phyloP scores from a whole-genome alignment of 2,329 filamentous ascomycete genomes.

The Verticillium zaregamsianum region DNA sequence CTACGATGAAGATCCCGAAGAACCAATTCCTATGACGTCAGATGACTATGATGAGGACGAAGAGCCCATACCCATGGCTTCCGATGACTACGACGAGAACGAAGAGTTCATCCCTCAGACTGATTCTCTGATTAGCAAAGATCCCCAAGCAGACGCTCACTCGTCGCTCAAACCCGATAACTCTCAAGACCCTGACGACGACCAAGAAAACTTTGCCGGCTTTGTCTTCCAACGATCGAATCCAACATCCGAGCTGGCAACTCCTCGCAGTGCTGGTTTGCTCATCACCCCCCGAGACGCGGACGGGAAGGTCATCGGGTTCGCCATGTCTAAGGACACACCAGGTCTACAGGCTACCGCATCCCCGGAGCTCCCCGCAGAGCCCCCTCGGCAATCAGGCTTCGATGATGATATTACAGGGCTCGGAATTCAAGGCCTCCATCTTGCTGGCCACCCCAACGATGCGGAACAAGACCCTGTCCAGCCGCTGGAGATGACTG shows the following conservation, averaged over 20 bases:
- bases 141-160: conserved; percentile 19
- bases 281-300: conserved; percentile 51
- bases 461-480: background rate
- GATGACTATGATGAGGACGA: conserved; percentile 20
- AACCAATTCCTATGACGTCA: conserved; percentile 18
- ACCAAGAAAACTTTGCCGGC: conserved; percentile 58
- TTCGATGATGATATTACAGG: conserved; percentile 24
- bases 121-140: background rate
- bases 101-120: conserved; percentile 11
- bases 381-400: conserved; percentile 5
- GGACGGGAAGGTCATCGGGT: conserved; percentile 52
- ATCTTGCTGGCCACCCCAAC: background rate
- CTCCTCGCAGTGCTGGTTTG: conserved; percentile 43
- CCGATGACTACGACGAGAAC: conserved; percentile 18
- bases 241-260: conserved; percentile 44
- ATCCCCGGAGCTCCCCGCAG: conserved; percentile 1
- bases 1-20: conserved; percentile 22
- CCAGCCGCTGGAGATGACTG: conserved; percentile 4
- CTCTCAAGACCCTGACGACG: conserved; percentile 45
- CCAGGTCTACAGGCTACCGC: conserved; percentile 18
- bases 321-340: conserved; percentile 47
- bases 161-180: conserved; percentile 15
- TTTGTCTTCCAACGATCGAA: conserved; percentile 55
- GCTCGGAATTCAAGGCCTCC: conserved; percentile 35
- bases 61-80: conserved; percentile 14